Percentiles rank a stretch among this genome's conserved stretches.
Evolutionary conservation across 768 basidiomycete species (phyloP).

Genomic region (Mycena olivaceomarginata): DNA sequence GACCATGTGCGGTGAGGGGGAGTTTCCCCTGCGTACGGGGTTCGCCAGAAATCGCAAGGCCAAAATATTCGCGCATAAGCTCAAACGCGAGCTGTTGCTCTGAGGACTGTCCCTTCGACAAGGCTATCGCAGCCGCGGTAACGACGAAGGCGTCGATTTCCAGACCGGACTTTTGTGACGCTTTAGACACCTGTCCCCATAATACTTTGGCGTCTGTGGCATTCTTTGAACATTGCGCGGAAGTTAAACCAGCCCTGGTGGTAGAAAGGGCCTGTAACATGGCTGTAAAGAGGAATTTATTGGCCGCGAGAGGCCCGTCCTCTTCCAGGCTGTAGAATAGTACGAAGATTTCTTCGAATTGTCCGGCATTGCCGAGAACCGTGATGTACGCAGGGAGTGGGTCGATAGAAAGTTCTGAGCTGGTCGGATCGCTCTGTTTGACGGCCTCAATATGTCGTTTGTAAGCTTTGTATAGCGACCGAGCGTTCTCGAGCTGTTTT

Average conservation of each 20-base stretch:
- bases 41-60: constrained; percentile 71
- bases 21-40: constrained; percentile 58
- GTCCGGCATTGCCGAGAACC: constrained; percentile 76
- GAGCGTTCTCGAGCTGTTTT: constrained; percentile 79
- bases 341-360: constrained; percentile 83
- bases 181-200: constrained; percentile 80
- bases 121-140: constrained; percentile 70
- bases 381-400: constrained; percentile 80
- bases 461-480: constrained; percentile 76
- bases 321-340: constrained; percentile 82
- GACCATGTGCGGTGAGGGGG: constrained; percentile 65
- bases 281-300: constrained; percentile 77
- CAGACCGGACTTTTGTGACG: constrained; percentile 67
- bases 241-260: constrained; percentile 48
- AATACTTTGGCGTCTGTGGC: constrained; percentile 83
- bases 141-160: constrained; percentile 73
- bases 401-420: constrained; percentile 66
- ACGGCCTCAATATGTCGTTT: constrained; percentile 69
- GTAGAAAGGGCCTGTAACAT: constrained; percentile 73
- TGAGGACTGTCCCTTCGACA: constrained; percentile 71
- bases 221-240: constrained; percentile 58
- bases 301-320: constrained; percentile 78
- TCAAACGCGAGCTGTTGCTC: constrained; percentile 83
- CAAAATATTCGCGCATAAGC: constrained; percentile 77
- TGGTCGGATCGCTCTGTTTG: constrained; percentile 67